These are phyloP conservation scores for Penicilliopsis zonata DNA, from an alignment of 495 filamentous ascomycete genomes.

Conservation along the genomic window DNA sequence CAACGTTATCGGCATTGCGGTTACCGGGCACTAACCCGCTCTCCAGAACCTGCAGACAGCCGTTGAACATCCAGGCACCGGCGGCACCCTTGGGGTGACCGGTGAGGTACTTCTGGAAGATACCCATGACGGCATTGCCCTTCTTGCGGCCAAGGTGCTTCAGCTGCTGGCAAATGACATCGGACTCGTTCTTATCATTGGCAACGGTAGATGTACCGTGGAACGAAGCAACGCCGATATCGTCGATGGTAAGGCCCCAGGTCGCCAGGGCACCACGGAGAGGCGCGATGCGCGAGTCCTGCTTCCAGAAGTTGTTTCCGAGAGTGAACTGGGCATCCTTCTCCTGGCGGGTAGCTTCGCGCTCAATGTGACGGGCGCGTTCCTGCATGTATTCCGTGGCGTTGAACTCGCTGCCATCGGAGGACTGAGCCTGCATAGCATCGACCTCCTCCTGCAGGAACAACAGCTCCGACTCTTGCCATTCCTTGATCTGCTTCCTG, in stretches of 20 bases:
- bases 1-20: constrained; percentile 95
- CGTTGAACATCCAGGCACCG: constrained; percentile 99
- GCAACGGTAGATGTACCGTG: constrained; percentile 97
- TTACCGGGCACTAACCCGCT: constrained; percentile 91
- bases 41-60: constrained; percentile 88
- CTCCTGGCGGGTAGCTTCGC: constrained; percentile 80
- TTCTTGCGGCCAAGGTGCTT: constrained; percentile 88
- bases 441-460: constrained; percentile 85
- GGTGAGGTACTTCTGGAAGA: constrained; percentile 99
- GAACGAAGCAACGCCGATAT: constrained; percentile 91
- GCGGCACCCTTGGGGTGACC: constrained; percentile 99
- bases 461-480: constrained; percentile 89
- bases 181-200: constrained; percentile 99
- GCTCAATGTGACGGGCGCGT: constrained; percentile 73
- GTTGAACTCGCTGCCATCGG: constrained; percentile 50
- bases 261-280: constrained; percentile 90
- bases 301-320: constrained; percentile 98
- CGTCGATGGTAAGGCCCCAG: constrained; percentile 96
- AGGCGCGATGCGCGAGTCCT: constrained; percentile 84
- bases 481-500: constrained; percentile 82
- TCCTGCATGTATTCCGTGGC: constrained; percentile 80
- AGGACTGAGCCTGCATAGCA: constrained; percentile 74
- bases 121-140: constrained; percentile 90
- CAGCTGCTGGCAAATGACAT: constrained; percentile 94
- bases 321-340: constrained; percentile 82